Conservation (phyloP, 2,329 filamentous ascomycete species). For the Verticillium longisporum region DNA sequence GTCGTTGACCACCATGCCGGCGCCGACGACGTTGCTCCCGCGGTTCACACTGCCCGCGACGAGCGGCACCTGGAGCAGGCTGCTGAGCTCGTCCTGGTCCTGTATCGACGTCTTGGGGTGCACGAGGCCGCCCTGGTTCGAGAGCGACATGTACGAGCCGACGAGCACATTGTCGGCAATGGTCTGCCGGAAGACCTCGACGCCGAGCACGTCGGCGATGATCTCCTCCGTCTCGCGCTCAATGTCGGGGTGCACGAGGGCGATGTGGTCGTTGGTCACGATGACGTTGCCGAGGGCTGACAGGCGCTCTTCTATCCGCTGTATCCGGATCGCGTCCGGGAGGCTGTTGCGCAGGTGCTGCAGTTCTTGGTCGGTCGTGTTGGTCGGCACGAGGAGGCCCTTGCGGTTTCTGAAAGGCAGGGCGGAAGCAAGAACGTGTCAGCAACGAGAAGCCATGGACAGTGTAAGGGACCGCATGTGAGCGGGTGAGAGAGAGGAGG, state of each 20-base stretch:
- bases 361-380: conserved; percentile 94
- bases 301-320: conserved; percentile 94
- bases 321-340: conserved; percentile 86
- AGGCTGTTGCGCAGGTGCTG: conserved; percentile 94
- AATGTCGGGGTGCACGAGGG: conserved; percentile 89
- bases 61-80: conserved; percentile 87
- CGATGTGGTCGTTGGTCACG: conserved; percentile 93
- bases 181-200: conserved; percentile 89
- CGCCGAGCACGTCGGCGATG: conserved; percentile 85
- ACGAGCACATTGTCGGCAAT: conserved; percentile 96
- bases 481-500: too few relatives aligned
- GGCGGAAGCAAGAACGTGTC: background rate
- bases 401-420: conserved; percentile 68
- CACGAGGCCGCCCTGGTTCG: conserved; percentile 92
- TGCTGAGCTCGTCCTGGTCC: conserved; percentile 95
- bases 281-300: conserved; percentile 97
- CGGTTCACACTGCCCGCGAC: conserved; percentile 93
- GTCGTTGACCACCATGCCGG: conserved; percentile 94
- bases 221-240: conserved; percentile 99
- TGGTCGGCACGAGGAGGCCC: conserved; percentile 91
- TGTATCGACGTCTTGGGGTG: conserved; percentile 96
- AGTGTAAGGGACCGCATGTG: background rate
- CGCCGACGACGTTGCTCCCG: conserved; percentile 89
- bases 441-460: conserved; percentile 7
- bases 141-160: conserved; percentile 92